These are phyloP conservation scores for Lepidium africanum DNA, from an alignment of 345 rosid genomes.

Conservation along the genomic window DNA sequence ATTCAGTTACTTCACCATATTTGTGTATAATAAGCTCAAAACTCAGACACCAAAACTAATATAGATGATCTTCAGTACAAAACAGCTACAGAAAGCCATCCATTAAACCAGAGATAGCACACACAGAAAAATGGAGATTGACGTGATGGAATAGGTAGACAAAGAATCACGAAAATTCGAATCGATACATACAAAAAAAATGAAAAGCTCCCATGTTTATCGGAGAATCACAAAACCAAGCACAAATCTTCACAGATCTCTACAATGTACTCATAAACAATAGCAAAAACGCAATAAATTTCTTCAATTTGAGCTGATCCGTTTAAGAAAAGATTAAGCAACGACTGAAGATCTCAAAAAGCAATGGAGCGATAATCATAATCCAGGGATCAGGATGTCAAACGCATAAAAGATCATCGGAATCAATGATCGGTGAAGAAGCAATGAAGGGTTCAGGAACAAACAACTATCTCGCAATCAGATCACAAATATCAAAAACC, in stretches of 20 bases:
- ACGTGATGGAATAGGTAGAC: neutral
- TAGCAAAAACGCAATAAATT: neutral
- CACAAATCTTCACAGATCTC: slow-evolving; percentile 11
- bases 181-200: neutral
- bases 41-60: neutral
- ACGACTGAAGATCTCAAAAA: neutral
- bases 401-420: slow-evolving; percentile 1
- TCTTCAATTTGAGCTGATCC: neutral
- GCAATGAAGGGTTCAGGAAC: slow-evolving; percentile 5
- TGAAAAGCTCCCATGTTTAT: neutral
- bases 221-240: neutral
- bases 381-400: neutral
- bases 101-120: neutral
- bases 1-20: neutral
- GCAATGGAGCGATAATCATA: neutral
- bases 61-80: neutral
- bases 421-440: neutral
- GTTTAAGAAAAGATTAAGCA: neutral
- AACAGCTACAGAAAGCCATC: neutral
- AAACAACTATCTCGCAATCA: neutral
- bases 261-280: neutral
- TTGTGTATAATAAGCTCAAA: neutral
- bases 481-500: neutral
- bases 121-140: neutral
- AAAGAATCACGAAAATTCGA: neutral